phyloP scores from a whole-genome alignment of 2,329 filamentous ascomycete genomes.

The Beauveria asiatica region DNA sequence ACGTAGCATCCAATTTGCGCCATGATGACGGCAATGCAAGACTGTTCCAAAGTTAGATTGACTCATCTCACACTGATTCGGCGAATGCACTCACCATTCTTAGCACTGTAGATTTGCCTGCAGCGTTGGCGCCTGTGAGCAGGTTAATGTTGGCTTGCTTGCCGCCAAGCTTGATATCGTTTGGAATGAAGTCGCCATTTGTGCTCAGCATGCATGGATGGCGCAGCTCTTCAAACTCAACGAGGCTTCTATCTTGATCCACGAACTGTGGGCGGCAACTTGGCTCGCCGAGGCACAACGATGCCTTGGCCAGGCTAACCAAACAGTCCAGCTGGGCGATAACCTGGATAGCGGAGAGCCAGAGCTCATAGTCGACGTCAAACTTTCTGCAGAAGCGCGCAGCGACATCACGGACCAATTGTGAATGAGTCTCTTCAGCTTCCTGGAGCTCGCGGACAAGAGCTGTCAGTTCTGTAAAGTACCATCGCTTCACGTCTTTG shows the following conservation, averaged over 20 bases:
- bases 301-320: slow-evolving; percentile 86
- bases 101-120: slow-evolving; percentile 92
- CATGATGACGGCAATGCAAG: slow-evolving; percentile 93
- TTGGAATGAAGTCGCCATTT: slow-evolving; percentile 92
- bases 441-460: slow-evolving; percentile 86
- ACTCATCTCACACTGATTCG: background rate
- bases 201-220: slow-evolving; percentile 91
- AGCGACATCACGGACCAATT: slow-evolving; percentile 81
- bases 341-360: slow-evolving; percentile 85
- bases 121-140: slow-evolving; percentile 91
- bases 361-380: slow-evolving; percentile 74
- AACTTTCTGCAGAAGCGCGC: slow-evolving; percentile 79
- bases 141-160: slow-evolving; percentile 75
- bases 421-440: slow-evolving; percentile 84
- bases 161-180: slow-evolving; percentile 83
- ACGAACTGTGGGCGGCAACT: slow-evolving; percentile 86
- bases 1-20: slow-evolving; percentile 93
- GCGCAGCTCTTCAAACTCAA: slow-evolving; percentile 88
- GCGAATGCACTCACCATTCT: slow-evolving; percentile 63
- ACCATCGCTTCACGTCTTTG: slow-evolving; percentile 83
- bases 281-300: slow-evolving; percentile 71
- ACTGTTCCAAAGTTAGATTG: slow-evolving; percentile 41
- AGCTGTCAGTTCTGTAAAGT: slow-evolving; percentile 72
- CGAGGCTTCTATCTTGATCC: slow-evolving; percentile 70
- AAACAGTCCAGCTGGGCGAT: slow-evolving; percentile 90